A percentile compares a stretch with the other conserved stretches of the same genome.
Conservation (phyloP, 345 rosid genomes). For the Euphorbia pulcherrima region DNA sequence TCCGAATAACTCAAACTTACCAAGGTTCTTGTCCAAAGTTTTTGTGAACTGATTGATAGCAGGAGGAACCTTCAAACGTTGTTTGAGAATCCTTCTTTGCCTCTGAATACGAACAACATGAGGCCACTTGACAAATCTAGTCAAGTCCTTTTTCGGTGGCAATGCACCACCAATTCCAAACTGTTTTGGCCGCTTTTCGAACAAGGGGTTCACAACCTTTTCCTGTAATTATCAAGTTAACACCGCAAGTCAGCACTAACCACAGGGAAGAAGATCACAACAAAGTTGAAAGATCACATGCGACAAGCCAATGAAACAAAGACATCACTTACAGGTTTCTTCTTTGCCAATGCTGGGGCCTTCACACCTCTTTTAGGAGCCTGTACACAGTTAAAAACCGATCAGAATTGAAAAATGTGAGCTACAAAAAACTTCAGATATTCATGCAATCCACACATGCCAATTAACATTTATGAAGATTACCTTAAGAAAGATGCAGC, state of each 20-base stretch:
- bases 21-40: slow-evolving; percentile 84
- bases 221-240: slow-evolving; percentile 33
- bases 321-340: slow-evolving; percentile 20
- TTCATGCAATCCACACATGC: neutral
- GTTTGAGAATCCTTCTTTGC: slow-evolving; percentile 73
- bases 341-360: slow-evolving; percentile 15
- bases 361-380: slow-evolving; percentile 25
- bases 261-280: neutral
- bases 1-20: slow-evolving; percentile 23
- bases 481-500: no score
- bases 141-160: slow-evolving; percentile 81
- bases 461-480: neutral
- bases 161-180: slow-evolving; percentile 85
- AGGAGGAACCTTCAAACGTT: slow-evolving; percentile 86
- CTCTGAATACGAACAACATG: slow-evolving; percentile 68
- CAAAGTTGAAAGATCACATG: neutral
- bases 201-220: slow-evolving; percentile 62
- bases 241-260: neutral
- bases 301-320: neutral
- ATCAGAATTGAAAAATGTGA: neutral
- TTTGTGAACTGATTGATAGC: slow-evolving; percentile 84
- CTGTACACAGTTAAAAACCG: slow-evolving; percentile 2
- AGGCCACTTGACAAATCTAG: slow-evolving; percentile 71
- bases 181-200: slow-evolving; percentile 80
- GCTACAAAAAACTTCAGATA: neutral